Base-by-base conservation (phyloP, 176 grass and related monocot species). In the Zizania latifolia region DNA sequence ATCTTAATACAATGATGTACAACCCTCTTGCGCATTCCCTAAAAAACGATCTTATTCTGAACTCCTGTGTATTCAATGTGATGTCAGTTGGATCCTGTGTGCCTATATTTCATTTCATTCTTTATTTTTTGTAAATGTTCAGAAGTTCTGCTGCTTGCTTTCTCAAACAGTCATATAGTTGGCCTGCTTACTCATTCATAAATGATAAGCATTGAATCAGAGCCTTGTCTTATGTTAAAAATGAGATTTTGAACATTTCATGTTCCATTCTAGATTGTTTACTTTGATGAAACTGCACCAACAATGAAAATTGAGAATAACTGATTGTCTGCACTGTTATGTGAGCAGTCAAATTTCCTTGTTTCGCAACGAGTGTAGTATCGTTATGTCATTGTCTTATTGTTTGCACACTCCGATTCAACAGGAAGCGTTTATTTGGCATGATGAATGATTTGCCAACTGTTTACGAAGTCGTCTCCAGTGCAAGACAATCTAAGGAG, bases 391-490 rank as follows among this genome's bases (percentile, higher is more conserved):
- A 9, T 44, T 12, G 16, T 71, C 43, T 75, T 17, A 81, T 43
- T 45, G 27, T 50, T 87, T 63, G 44, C 56, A 27, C 11, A 45
- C 1, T 56, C 21, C 45, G 38, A 83, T 70, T 38, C 70, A 58
- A 80, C 89, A 99, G 96, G 92, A 95, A 95, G 65, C 87, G 87
- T 74, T 90, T 95, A 62, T 99, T 95, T 38, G 82, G 87, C 69
- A 92, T 95, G 89, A 92, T 99, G 73, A 94, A 95, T 86, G 96
- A 99, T 54, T 83, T 92, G 61, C 73, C 96, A 46, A 95, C 96
- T 8, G 89, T 94, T 44, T 99, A 84, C 73, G 96, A 99, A 87
- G 89, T 95, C 10, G 80, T 94, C 19, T 75, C 85, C 0, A 81
- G 81, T 64, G 76, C 54, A 45, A 90, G 87, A 64, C 89, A 89